Evolutionary conservation across 78 protist genomes (phyloP), one percentile per base, ranked within the genome.

Genomic region (Isochrysis galbana): DNA sequence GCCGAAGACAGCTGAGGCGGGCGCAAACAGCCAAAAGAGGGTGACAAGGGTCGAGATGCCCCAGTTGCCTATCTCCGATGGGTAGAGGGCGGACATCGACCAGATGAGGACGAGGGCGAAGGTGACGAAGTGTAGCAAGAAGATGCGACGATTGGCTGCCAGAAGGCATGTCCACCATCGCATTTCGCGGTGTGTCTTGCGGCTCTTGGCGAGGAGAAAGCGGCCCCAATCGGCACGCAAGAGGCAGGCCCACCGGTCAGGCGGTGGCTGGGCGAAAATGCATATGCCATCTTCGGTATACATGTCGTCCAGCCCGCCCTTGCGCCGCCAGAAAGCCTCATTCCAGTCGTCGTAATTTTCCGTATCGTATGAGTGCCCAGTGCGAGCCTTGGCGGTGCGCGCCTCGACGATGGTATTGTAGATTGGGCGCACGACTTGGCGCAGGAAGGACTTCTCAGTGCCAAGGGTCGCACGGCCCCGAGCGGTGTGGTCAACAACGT

Each of bases 271-370:
- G 2, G 7, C 45, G 45, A 74, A 26, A 11, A 74, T 7, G 46
- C 47, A 29, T 19, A 1, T 0, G 26, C 84, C 45, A 26, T 74
- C 84, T 29, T 2, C 17, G 29, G 45, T 39, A 1, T 2, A 5
- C 34, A 74, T 10, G 47, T 3, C 0, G 46, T 11, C 46, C 34
- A 74, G 10, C n/a, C n/a, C n/a, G n/a, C n/a, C n/a, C 84, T 11
- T 5, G 34, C 21, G 34, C 46, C 26, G 14, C 84, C 84, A 74
- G 45, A 39, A 38, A 25, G 11, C 5, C 25, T 74, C 84, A 26
- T 74, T 74, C 29, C 1, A 39, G 84, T 74, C 84, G 84, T 74
- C 84, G 45, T 74, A 74, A 29, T 74, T 74, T n/a, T n/a, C n/a
- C n/a, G n/a, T n/a, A n/a, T n/a, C n/a, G n/a, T n/a, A 2, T 5